Conservation (phyloP, 306 rosid species). For the Acacia melanoxylon region DNA sequence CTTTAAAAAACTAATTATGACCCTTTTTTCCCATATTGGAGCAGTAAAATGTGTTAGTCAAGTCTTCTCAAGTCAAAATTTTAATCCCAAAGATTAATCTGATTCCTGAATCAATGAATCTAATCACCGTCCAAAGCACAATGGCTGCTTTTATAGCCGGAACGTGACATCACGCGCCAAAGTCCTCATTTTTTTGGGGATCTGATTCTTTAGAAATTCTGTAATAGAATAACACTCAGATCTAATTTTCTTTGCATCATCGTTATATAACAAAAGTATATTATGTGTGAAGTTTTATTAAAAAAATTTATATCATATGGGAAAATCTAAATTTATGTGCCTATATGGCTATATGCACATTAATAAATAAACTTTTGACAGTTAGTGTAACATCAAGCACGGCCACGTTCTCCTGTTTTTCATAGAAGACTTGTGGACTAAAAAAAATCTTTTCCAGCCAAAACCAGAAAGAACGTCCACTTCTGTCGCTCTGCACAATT, state of each 20-base stretch:
- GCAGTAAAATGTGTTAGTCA: not conserved
- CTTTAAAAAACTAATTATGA: not conserved
- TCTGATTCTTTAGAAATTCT: not conserved
- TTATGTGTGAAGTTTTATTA: not conserved
- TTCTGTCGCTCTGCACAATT: conserved; percentile 15
- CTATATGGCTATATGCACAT: not conserved
- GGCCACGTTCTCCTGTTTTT: not conserved
- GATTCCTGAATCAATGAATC: not conserved
- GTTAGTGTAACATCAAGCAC: not conserved
- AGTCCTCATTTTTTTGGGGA: not conserved
- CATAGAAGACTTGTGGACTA: not conserved
- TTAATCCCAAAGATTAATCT: not conserved
- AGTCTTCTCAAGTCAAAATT: not conserved
- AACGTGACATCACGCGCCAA: not conserved
- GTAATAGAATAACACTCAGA: not conserved
- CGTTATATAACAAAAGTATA: not conserved
- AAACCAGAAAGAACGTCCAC: conserved; percentile 29
- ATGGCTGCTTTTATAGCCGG: not conserved
- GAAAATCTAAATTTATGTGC: not conserved
- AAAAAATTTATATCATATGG: not conserved
- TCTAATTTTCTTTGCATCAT: not conserved
- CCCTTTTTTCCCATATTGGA: not conserved
- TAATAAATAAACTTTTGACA: not conserved
- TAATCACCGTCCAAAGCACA: not conserved
- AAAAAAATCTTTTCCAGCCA: not conserved